Percentiles rank a stretch among this genome's conserved stretches.
These are phyloP conservation scores for Fusarium abutilonis DNA, from an alignment of 2,329 filamentous ascomycete genomes.

Conservation along the genomic window DNA sequence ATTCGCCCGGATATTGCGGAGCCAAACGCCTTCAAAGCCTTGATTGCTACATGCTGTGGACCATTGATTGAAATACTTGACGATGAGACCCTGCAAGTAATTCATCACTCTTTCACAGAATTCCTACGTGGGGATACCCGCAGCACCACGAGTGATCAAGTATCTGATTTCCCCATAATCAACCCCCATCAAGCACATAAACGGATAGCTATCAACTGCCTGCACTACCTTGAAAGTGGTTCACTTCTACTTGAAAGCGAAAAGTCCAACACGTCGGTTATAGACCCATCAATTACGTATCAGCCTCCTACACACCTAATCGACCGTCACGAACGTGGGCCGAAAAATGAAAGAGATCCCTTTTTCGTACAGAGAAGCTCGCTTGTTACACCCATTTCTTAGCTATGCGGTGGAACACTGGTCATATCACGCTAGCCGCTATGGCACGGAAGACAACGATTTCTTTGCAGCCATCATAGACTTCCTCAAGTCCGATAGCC, in stretches of 20 bases:
- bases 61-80: constrained; percentile 56
- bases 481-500: constrained; percentile 13
- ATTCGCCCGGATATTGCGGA: constrained; percentile 31
- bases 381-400: constrained; percentile 34
- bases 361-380: constrained; percentile 31
- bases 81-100: constrained; percentile 56
- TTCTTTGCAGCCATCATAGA: constrained; percentile 11
- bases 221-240: constrained; percentile 34
- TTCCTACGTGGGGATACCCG: constrained; percentile 50
- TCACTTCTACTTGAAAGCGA: constrained; percentile 26
- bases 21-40: constrained; percentile 45
- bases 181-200: constrained; percentile 32
- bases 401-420: constrained; percentile 38
- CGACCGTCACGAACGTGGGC: neutral
- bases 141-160: neutral
- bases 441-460: constrained; percentile 29
- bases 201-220: constrained; percentile 28
- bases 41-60: constrained; percentile 52
- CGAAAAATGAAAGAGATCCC: neutral
- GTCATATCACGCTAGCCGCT: constrained; percentile 36
- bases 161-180: constrained; percentile 29
- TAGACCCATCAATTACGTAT: constrained; percentile 10
- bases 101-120: constrained; percentile 61
- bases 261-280: neutral
- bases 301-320: neutral